These are phyloP conservation scores for Theileria sp. DNA, from an alignment of 169 alveolate genomes.

Conservation along the genomic window DNA sequence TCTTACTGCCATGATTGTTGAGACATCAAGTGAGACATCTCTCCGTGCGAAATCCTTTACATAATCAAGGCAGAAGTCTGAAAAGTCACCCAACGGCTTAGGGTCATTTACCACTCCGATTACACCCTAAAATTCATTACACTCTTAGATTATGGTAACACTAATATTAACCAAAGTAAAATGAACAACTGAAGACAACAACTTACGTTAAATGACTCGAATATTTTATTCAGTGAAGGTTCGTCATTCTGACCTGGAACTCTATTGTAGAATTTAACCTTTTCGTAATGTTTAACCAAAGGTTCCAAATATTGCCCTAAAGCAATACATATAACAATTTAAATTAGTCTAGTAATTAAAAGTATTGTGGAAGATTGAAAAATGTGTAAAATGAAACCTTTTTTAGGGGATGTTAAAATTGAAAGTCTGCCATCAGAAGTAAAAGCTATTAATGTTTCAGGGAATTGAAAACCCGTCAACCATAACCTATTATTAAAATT, in stretches of 20 bases:
- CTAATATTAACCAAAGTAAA: background rate
- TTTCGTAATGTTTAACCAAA: slow-evolving; percentile 40
- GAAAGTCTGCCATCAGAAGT: slow-evolving; percentile 72
- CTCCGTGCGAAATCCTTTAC: slow-evolving; percentile 5
- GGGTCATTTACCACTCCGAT: slow-evolving; percentile 49
- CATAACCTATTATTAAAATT: slow-evolving; percentile 74
- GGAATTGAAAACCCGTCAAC: slow-evolving; percentile 87
- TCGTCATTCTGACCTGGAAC: slow-evolving; percentile 42
- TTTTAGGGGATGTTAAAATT: slow-evolving; percentile 84
- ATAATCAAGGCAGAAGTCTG: slow-evolving; percentile 47
- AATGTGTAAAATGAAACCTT: slow-evolving; percentile 56
- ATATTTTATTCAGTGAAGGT: slow-evolving; percentile 21
- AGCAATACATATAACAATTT: background rate
- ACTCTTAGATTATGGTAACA: background rate
- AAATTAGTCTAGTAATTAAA: background rate
- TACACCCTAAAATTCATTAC: slow-evolving; percentile 28
- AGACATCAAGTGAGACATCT: slow-evolving; percentile 37
- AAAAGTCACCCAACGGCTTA: slow-evolving; percentile 58
- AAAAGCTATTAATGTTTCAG: slow-evolving; percentile 84
- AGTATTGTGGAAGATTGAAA: background rate
- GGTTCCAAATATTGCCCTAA: slow-evolving; percentile 65
- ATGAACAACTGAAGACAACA: background rate
- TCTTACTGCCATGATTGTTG: slow-evolving; percentile 39
- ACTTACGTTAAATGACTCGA: slow-evolving; percentile 34
- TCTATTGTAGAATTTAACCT: slow-evolving; percentile 45